Conservation (phyloP, 2,329 filamentous ascomycete genomes). For the Triangularia verruculosa region DNA sequence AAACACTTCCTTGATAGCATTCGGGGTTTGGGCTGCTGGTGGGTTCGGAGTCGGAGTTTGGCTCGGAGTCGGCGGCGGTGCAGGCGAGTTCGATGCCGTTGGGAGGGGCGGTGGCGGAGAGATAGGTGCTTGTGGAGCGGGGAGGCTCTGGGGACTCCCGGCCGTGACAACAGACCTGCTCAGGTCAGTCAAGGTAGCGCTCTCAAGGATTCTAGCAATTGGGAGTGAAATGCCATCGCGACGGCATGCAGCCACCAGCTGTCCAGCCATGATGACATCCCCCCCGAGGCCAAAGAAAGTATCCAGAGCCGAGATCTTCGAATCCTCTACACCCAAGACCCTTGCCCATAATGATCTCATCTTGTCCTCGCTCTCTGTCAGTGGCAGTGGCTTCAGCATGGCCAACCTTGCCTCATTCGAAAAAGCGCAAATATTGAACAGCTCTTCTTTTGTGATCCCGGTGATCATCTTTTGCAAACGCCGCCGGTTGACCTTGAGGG, state of each 20-base stretch:
- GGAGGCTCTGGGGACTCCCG: conserved; percentile 20
- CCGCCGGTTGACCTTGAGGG: conserved; percentile 49
- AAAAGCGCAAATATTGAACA: conserved; percentile 35
- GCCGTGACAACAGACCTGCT: conserved; percentile 35
- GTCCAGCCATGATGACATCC: conserved; percentile 43
- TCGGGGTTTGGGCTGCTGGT: conserved; percentile 15
- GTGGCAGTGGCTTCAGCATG: conserved; percentile 44
- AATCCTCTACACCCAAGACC: conserved; percentile 40
- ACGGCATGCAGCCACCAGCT: conserved; percentile 45
- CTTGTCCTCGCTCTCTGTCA: conserved; percentile 46
- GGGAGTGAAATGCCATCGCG: conserved; percentile 41
- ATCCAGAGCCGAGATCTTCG: conserved; percentile 41
- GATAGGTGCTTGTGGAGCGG: conserved; percentile 4
- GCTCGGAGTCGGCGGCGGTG: neutral
- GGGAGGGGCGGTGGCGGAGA: neutral
- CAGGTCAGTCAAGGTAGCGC: conserved; percentile 44
- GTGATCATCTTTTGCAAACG: conserved; percentile 46
- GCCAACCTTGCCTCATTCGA: conserved; percentile 36
- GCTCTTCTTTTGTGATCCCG: conserved; percentile 42
- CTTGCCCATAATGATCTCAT: conserved; percentile 49
- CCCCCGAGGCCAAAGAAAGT: conserved; percentile 48
- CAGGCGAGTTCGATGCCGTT: neutral
- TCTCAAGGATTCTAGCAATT: conserved; percentile 42
- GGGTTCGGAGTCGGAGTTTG: conserved; percentile 10
- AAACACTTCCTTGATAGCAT: conserved; percentile 35